These are phyloP conservation scores for Betula pendula DNA, from an alignment of 306 rosid genomes.

Conservation along the genomic window DNA sequence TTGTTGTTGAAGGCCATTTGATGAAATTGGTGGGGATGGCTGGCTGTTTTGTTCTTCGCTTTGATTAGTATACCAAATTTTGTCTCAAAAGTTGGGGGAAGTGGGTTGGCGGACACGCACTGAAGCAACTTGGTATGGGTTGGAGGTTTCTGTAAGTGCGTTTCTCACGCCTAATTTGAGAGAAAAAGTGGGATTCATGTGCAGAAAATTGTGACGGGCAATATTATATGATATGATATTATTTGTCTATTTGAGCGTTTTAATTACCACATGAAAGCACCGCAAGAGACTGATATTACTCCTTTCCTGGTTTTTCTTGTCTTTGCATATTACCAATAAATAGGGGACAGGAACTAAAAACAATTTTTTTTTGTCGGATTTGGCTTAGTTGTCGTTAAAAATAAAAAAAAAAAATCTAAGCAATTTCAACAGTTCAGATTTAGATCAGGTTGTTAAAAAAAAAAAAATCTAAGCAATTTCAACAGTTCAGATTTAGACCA, in stretches of 20 bases:
- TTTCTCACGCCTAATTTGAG: conserved; percentile 51
- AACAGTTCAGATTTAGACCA: no score
- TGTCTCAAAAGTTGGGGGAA: conserved; percentile 5
- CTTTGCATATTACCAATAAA: no score
- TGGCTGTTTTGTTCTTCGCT: conserved; percentile 10
- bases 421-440: no score
- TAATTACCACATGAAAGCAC: not conserved
- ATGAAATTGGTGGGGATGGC: not conserved
- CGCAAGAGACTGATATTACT: not conserved
- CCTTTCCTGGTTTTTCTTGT: not conserved
- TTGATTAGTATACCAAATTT: conserved; percentile 12
- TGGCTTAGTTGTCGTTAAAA: no score
- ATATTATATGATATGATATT: not conserved
- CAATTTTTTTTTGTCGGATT: no score
- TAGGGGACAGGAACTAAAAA: no score
- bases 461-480: no score
- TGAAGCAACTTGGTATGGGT: conserved; percentile 43
- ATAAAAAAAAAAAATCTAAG: no score
- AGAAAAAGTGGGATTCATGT: conserved; percentile 36
- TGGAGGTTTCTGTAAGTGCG: conserved; percentile 42
- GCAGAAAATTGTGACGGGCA: conserved; percentile 11
- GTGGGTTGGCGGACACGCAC: conserved; percentile 49
- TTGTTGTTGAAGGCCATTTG: conserved; percentile 54
- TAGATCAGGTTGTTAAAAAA: no score
- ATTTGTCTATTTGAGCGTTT: not conserved